Evolutionary conservation across 768 basidiomycete genomes (phyloP).

Genomic region (Lepiota brunneoincarnata): DNA sequence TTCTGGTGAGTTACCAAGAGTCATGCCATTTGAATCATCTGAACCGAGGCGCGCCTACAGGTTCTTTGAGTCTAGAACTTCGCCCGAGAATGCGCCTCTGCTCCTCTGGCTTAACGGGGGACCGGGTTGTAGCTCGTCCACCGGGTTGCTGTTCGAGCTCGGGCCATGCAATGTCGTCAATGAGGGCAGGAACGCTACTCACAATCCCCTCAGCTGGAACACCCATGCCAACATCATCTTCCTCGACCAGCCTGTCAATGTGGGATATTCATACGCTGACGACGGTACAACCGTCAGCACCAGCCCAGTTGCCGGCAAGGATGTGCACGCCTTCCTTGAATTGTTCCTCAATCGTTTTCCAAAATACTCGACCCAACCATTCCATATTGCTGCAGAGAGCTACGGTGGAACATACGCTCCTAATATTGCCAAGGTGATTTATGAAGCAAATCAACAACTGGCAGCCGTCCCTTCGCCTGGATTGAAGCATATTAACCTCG

Average conservation of each 20-base stretch:
- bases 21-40: background rate
- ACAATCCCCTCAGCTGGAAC: constrained; percentile 88
- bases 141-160: constrained; percentile 88
- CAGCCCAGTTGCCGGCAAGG: constrained; percentile 83
- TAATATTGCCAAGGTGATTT: constrained; percentile 80
- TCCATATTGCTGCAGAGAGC: constrained; percentile 82
- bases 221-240: constrained; percentile 73
- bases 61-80: constrained; percentile 85
- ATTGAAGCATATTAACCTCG: constrained; percentile 76
- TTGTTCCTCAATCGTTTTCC: constrained; percentile 78
- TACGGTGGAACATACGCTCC: constrained; percentile 82
- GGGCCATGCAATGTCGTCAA: constrained; percentile 81
- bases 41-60: constrained; percentile 30
- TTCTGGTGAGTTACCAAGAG: constrained; percentile 60
- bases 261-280: constrained; percentile 86
- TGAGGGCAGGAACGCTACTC: constrained; percentile 64
- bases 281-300: constrained; percentile 73
- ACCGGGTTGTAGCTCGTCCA: constrained; percentile 69
- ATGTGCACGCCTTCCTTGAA: constrained; percentile 84
- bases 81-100: constrained; percentile 76
- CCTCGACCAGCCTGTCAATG: constrained; percentile 81
- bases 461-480: constrained; percentile 38
- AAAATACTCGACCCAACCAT: constrained; percentile 63
- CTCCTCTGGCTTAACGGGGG: constrained; percentile 91
- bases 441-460: constrained; percentile 70